Conservation (phyloP, 2,329 filamentous ascomycete genomes). For the Cordyceps cicadae region DNA sequence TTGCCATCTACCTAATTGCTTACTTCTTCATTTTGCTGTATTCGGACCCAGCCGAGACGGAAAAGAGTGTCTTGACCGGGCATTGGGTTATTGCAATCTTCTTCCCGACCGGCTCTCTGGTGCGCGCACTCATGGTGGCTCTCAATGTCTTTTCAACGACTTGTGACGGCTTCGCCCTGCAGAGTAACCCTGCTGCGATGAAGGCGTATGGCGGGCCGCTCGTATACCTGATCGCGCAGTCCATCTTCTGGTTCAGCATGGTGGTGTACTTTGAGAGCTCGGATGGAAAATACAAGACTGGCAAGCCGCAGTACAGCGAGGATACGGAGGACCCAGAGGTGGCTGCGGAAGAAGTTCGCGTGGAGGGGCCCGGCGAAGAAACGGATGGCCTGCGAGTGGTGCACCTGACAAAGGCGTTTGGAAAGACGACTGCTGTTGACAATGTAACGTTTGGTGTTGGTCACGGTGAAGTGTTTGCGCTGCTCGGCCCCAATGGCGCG, state of each 20-base stretch:
- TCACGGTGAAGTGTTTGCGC: conserved; percentile 61
- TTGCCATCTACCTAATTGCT: conserved; percentile 58
- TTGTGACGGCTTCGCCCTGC: conserved; percentile 53
- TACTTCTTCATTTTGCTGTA: conserved; percentile 66
- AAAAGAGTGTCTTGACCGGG: conserved; percentile 56
- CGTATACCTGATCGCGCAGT: conserved; percentile 65
- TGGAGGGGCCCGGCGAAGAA: conserved; percentile 21
- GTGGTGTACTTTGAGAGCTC: conserved; percentile 72
- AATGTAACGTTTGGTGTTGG: conserved; percentile 63
- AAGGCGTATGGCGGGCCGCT: conserved; percentile 71
- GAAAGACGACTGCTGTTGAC: conserved; percentile 55
- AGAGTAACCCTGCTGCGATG: conserved; percentile 59
- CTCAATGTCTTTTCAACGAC: conserved; percentile 72
- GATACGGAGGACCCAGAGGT: conserved; percentile 21
- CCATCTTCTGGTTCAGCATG: conserved; percentile 55
- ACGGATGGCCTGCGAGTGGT: conserved; percentile 51
- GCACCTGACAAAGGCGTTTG: conserved; percentile 61
- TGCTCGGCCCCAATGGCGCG: conserved; percentile 70
- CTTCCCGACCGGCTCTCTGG: conserved; percentile 63
- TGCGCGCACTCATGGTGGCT: conserved; percentile 61
- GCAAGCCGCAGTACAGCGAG: conserved; percentile 14
- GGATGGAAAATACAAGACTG: conserved; percentile 12
- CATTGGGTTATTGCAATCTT: conserved; percentile 65
- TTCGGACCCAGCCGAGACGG: conserved; percentile 57
- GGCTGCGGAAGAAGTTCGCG: conserved; percentile 19